Evolutionary conservation across 2,329 filamentous ascomycete species (phyloP).

Genomic region (Domatiomyces globalis): DNA sequence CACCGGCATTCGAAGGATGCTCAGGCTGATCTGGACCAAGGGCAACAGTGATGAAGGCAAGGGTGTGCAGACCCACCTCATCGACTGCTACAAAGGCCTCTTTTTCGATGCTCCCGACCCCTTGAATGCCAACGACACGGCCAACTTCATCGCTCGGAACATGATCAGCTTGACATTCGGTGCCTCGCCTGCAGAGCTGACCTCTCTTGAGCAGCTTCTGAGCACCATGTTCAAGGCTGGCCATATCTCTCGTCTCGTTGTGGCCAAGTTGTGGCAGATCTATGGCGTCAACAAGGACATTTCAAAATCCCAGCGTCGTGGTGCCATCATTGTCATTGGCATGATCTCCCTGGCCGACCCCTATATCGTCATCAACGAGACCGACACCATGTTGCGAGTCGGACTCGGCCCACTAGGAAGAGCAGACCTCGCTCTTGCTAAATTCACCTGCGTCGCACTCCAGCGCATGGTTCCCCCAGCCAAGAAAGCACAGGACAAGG

Average conservation of each 20-base stretch:
- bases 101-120: slow-evolving; percentile 91
- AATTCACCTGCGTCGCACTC: slow-evolving; percentile 88
- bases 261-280: slow-evolving; percentile 92
- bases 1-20: slow-evolving; percentile 82
- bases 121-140: slow-evolving; percentile 76
- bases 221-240: slow-evolving; percentile 96
- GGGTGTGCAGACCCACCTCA: slow-evolving; percentile 88
- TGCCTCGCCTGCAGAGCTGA: slow-evolving; percentile 84
- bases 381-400: slow-evolving; percentile 84
- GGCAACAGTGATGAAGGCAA: slow-evolving; percentile 98
- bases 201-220: slow-evolving; percentile 83
- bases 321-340: slow-evolving; percentile 87
- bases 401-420: slow-evolving; percentile 71
- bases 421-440: slow-evolving; percentile 72
- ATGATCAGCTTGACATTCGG: slow-evolving; percentile 99
- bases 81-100: slow-evolving; percentile 88
- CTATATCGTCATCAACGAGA: slow-evolving; percentile 84
- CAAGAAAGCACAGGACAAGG: slow-evolving; percentile 61
- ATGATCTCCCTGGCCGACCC: slow-evolving; percentile 92
- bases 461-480: slow-evolving; percentile 78
- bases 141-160: slow-evolving; percentile 90
- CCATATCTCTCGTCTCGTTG: slow-evolving; percentile 68
- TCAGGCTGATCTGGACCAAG: slow-evolving; percentile 97
- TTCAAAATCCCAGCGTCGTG: slow-evolving; percentile 75
- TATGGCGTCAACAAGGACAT: slow-evolving; percentile 92